Conservation (phyloP, 1,284 basidiomycete genomes). For the Microstroma glucosiphilum region DNA sequence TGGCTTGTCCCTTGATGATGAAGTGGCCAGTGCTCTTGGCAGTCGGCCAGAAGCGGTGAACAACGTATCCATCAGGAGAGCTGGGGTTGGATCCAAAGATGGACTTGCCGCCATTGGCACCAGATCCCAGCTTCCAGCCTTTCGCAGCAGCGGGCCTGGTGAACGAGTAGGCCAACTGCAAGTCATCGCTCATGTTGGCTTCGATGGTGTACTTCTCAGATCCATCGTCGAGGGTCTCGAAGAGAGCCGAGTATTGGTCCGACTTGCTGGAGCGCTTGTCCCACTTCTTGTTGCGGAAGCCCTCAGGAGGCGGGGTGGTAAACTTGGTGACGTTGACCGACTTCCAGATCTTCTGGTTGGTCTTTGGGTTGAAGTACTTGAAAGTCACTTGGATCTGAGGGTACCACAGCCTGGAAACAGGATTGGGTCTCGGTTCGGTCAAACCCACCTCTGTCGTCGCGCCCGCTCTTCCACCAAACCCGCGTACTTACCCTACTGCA, state of each 20-base stretch:
- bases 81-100: conserved; percentile 65
- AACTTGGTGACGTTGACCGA: conserved; percentile 83
- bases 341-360: conserved; percentile 74
- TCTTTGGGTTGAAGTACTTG: conserved; percentile 76
- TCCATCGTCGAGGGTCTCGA: conserved; percentile 61
- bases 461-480: neutral
- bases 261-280: conserved; percentile 83
- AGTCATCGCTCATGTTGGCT: conserved; percentile 70
- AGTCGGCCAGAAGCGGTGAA: conserved; percentile 47
- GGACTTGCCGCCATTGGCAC: conserved; percentile 78
- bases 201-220: conserved; percentile 69
- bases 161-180: conserved; percentile 73
- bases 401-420: conserved; percentile 66
- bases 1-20: conserved; percentile 64
- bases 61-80: conserved; percentile 38
- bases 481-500: conserved; percentile 70
- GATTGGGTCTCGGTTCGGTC: too few relatives aligned
- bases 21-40: conserved; percentile 64
- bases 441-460: too few relatives aligned
- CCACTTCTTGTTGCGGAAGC: conserved; percentile 49
- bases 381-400: conserved; percentile 93
- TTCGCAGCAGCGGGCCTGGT: conserved; percentile 64
- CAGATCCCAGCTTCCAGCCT: conserved; percentile 88
- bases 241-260: conserved; percentile 70
- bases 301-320: conserved; percentile 63